Conservation (phyloP, 352 stramenopile genomes). For the Plasmopara viticola region DNA sequence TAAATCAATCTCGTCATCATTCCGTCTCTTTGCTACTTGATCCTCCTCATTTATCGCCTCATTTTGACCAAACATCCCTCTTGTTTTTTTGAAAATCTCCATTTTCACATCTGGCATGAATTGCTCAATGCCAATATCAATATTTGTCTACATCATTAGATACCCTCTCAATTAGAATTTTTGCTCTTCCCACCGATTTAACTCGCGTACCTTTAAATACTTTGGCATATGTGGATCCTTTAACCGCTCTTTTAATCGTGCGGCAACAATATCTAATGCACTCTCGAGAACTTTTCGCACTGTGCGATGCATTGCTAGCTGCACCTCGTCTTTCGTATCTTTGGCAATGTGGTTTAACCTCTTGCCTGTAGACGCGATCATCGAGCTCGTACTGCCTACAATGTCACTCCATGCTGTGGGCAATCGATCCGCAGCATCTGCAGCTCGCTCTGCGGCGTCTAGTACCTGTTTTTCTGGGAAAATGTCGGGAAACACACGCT, state of each 20-base stretch:
- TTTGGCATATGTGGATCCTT: slow-evolving; percentile 82
- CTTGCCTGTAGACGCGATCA: slow-evolving; percentile 76
- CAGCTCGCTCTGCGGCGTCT: slow-evolving; percentile 41
- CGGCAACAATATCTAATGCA: slow-evolving; percentile 68
- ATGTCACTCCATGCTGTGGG: slow-evolving; percentile 52
- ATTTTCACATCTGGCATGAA: slow-evolving; percentile 88
- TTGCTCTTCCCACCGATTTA: background rate
- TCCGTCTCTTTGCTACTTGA: slow-evolving; percentile 8
- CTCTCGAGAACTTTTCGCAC: slow-evolving; percentile 71
- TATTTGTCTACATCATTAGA: slow-evolving; percentile 43
- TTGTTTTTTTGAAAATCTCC: slow-evolving; percentile 82
- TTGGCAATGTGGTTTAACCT: slow-evolving; percentile 77
- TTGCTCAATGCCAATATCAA: slow-evolving; percentile 78
- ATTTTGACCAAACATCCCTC: slow-evolving; percentile 59
- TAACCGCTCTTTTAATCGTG: slow-evolving; percentile 63
- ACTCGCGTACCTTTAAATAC: slow-evolving; percentile 52
- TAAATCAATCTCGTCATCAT: background rate
- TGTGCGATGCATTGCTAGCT: slow-evolving; percentile 74
- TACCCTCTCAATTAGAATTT: background rate
- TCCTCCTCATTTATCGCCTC: slow-evolving; percentile 8
- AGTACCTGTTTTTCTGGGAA: slow-evolving; percentile 70
- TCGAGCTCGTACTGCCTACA: slow-evolving; percentile 68
- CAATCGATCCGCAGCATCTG: slow-evolving; percentile 25
- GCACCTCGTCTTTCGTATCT: slow-evolving; percentile 79
- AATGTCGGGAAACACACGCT: slow-evolving; percentile 70